Evolutionary conservation across 192 early-diverging fungal species (phyloP).

Genomic region (Funneliformis mosseae): DNA sequence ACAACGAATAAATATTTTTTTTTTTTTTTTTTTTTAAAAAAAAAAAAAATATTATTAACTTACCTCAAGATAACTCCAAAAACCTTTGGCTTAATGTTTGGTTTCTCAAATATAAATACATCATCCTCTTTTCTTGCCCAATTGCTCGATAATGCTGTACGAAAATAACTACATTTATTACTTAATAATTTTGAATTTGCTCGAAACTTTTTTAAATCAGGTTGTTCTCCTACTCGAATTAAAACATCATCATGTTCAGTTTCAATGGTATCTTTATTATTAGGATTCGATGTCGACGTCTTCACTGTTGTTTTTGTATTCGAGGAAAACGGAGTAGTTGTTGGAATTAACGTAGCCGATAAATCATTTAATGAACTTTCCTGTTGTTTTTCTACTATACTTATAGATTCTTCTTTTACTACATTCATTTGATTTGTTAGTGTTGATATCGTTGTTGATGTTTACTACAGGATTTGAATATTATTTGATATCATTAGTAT

Average conservation of each 20-base stretch:
- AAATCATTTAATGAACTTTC: background rate
- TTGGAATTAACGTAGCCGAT: background rate
- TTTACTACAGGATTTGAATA: background rate
- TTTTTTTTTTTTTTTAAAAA: too few relatives aligned
- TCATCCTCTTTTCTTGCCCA: slow-evolving; percentile 28
- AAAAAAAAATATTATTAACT: background rate
- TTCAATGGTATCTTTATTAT: background rate
- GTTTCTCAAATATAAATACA: slow-evolving; percentile 14
- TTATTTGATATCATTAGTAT: background rate
- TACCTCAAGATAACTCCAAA: slow-evolving; percentile 15
- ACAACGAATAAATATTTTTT: background rate
- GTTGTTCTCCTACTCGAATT: slow-evolving; percentile 12
- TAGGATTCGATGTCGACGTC: background rate
- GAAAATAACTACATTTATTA: slow-evolving; percentile 16
- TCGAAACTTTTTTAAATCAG: slow-evolving; percentile 20
- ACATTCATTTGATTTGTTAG: background rate
- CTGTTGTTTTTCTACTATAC: background rate
- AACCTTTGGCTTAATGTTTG: slow-evolving; percentile 24
- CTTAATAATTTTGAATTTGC: slow-evolving; percentile 1
- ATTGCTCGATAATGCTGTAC: slow-evolving; percentile 21
- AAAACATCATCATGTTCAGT: slow-evolving; percentile 17
- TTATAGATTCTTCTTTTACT: background rate
- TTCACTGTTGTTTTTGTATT: background rate
- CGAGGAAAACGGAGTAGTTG: background rate
- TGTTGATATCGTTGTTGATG: background rate